Evolutionary conservation across 2,329 filamentous ascomycete genomes (phyloP).

Genomic region (Didymella exigua): DNA sequence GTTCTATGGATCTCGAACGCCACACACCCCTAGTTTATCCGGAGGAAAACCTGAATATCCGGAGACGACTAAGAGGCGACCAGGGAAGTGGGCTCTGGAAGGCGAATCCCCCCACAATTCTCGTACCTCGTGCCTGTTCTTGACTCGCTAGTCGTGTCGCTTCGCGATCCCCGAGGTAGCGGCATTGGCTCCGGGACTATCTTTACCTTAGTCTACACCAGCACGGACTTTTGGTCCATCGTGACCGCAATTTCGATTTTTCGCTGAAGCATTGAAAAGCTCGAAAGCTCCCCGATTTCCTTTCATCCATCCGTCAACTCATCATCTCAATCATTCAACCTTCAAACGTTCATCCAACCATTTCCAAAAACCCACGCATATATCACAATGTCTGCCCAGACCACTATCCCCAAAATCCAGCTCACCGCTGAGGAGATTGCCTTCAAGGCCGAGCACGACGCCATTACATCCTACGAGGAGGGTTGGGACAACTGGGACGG

Average conservation of each 20-base stretch:
- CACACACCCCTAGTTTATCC: slow-evolving; percentile 17
- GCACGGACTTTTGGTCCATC: slow-evolving; percentile 14
- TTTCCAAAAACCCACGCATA: slow-evolving; percentile 1
- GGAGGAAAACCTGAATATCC: slow-evolving; percentile 14
- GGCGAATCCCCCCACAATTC: slow-evolving; percentile 21
- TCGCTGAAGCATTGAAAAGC: slow-evolving; percentile 17
- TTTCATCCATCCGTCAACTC: slow-evolving; percentile 8
- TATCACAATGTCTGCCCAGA: slow-evolving; percentile 16
- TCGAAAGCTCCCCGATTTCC: slow-evolving; percentile 3
- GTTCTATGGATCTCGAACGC: slow-evolving; percentile 18
- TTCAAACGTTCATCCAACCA: slow-evolving; percentile 6
- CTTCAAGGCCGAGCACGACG: slow-evolving; percentile 31
- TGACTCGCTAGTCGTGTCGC: slow-evolving; percentile 19
- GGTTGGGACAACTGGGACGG: slow-evolving; percentile 37
- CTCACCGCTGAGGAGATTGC: slow-evolving; percentile 22
- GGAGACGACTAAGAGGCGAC: slow-evolving; percentile 14
- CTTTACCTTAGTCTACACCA: slow-evolving; percentile 20
- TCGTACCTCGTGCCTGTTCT: slow-evolving; percentile 20
- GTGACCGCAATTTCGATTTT: slow-evolving; percentile 19
- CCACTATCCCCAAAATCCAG: slow-evolving; percentile 15
- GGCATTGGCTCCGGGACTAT: slow-evolving; percentile 16
- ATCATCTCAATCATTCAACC: slow-evolving; percentile 6
- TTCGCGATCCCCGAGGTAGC: slow-evolving; percentile 18
- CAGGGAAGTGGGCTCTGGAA: slow-evolving; percentile 21
- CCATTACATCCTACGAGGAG: slow-evolving; percentile 34